These are phyloP conservation scores for Penicillium steckii DNA, from an alignment of 495 filamentous ascomycete genomes.

Conservation along the genomic window DNA sequence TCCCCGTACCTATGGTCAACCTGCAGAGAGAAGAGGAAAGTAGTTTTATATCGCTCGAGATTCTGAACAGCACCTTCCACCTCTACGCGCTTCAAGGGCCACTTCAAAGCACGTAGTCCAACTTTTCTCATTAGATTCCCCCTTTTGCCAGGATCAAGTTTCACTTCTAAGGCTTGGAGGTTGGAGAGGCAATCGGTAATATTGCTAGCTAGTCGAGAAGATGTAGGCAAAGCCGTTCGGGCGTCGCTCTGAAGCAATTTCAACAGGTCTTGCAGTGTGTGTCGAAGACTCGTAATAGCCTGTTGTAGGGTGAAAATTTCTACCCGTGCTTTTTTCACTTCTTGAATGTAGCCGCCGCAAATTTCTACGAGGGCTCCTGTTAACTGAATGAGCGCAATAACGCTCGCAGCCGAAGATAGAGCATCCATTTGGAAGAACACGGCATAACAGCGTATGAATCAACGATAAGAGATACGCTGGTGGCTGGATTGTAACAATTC, in stretches of 20 bases:
- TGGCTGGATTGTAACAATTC: conserved; percentile 2
- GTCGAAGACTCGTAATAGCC: conserved; percentile 16
- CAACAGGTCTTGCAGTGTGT: conserved; percentile 19
- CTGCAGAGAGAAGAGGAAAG: conserved; percentile 28
- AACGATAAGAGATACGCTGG: conserved; percentile 4
- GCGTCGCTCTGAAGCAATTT: conserved; percentile 17
- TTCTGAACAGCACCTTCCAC: conserved; percentile 22
- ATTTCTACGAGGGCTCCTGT: conserved; percentile 25
- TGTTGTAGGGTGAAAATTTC: conserved; percentile 23
- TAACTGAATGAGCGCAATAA: conserved; percentile 28
- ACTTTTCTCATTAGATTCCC: conserved; percentile 27
- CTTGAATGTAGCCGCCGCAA: conserved; percentile 30
- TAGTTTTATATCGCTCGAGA: conserved; percentile 31
- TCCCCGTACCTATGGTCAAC: conserved; percentile 28
- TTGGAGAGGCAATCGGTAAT: conserved; percentile 25
- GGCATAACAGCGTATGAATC: conserved; percentile 2
- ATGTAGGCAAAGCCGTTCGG: conserved; percentile 14
- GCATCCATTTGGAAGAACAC: conserved; percentile 18
- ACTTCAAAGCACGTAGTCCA: conserved; percentile 29
- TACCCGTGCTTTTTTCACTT: conserved; percentile 27
- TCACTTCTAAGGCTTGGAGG: conserved; percentile 25
- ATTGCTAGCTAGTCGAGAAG: conserved; percentile 17
- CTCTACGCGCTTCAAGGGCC: conserved; percentile 28
- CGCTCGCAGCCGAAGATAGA: conserved; percentile 17
- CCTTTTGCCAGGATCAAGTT: conserved; percentile 23